phyloP scores from a whole-genome alignment of 768 basidiomycete species.

The Leccinellum luteum region DNA sequence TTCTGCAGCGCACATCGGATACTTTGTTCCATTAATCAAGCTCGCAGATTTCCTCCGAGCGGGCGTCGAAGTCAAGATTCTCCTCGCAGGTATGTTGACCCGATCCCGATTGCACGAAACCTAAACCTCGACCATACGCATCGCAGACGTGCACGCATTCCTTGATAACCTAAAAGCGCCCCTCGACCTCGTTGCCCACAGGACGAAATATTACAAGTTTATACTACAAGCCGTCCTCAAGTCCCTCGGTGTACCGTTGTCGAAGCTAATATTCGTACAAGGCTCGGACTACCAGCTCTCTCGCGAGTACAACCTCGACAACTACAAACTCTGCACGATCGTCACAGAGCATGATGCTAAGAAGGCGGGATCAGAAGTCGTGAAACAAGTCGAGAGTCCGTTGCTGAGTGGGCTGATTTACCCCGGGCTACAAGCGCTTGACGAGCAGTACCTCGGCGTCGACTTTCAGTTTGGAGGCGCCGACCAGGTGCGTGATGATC shows the following conservation, averaged over 20 bases:
- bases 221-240: constrained; percentile 80
- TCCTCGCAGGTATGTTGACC: constrained; percentile 63
- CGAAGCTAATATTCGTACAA: constrained; percentile 77
- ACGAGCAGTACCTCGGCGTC: constrained; percentile 93
- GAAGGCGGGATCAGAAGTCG: constrained; percentile 98
- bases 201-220: constrained; percentile 88
- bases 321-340: constrained; percentile 87
- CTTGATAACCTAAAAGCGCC: constrained; percentile 97
- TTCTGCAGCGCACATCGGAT: constrained; percentile 85
- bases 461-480: constrained; percentile 99
- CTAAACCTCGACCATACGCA: not conserved
- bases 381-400: constrained; percentile 94
- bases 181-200: constrained; percentile 81
- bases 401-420: constrained; percentile 90
- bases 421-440: constrained; percentile 94
- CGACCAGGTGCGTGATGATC: constrained; percentile 69
- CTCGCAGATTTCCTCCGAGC: constrained; percentile 94
- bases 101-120: not conserved
- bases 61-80: constrained; percentile 83
- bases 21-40: constrained; percentile 93
- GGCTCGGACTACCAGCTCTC: constrained; percentile 94
- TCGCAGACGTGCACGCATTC: constrained; percentile 89
- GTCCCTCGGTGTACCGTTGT: constrained; percentile 87
- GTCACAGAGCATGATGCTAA: constrained; percentile 96
- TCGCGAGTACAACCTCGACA: constrained; percentile 90